Evolutionary conservation across 2,329 filamentous ascomycete species (phyloP).

Genomic region (Aspergillus clavatus): DNA sequence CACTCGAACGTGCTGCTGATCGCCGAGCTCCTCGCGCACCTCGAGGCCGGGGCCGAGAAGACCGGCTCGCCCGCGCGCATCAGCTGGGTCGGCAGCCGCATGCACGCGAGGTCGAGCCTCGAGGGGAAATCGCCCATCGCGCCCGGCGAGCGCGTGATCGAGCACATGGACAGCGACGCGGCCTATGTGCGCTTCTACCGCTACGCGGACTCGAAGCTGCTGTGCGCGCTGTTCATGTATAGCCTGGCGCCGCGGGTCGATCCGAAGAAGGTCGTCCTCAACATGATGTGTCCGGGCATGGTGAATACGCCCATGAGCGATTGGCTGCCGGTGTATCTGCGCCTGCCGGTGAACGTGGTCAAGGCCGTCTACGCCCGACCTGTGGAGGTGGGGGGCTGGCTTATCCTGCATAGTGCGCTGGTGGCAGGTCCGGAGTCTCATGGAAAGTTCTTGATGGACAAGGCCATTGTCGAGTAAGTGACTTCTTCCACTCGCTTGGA

Average conservation of each 20-base stretch:
- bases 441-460: constrained; percentile 19
- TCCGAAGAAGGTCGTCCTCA: constrained; percentile 18
- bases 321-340: constrained; percentile 14
- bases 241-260: constrained; percentile 17
- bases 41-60: constrained; percentile 19
- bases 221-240: constrained; percentile 23
- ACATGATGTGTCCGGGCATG: constrained; percentile 25
- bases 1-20: constrained; percentile 23
- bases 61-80: constrained; percentile 11
- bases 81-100: constrained; percentile 21
- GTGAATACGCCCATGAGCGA: constrained; percentile 18
- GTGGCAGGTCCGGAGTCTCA: constrained; percentile 19
- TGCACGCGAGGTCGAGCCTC: constrained; percentile 5
- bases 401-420: constrained; percentile 18
- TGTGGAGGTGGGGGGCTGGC: constrained; percentile 15
- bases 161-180: constrained; percentile 12
- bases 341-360: constrained; percentile 10
- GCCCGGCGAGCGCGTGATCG: constrained; percentile 1
- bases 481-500: neutral
- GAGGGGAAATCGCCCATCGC: constrained; percentile 7
- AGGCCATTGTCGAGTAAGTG: constrained; percentile 19
- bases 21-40: constrained; percentile 24
- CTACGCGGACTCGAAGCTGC: constrained; percentile 19
- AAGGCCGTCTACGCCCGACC: constrained; percentile 10
- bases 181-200: constrained; percentile 2